phyloP scores from a whole-genome alignment of 2,329 filamentous ascomycete genomes.

The Sclerotinia subarctica region DNA sequence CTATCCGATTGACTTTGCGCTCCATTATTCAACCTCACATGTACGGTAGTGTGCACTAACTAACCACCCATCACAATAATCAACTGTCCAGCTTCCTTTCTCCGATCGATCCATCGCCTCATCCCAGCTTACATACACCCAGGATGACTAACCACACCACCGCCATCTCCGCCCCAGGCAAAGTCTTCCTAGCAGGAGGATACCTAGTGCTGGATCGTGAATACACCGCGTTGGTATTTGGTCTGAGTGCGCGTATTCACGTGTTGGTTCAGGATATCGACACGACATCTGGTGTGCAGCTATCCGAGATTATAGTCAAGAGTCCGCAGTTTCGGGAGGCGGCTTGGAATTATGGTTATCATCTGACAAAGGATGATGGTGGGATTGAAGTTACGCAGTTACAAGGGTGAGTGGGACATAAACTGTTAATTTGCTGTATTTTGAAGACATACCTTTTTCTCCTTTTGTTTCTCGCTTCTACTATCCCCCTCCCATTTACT shows the following conservation, averaged over 20 bases:
- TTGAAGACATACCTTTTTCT: constrained; percentile 3
- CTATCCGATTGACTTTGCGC: not conserved
- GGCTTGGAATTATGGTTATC: constrained; percentile 83
- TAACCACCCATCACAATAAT: not conserved
- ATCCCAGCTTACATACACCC: not conserved
- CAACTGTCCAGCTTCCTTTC: not conserved
- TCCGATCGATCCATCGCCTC: not conserved
- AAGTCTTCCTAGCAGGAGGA: constrained; percentile 90
- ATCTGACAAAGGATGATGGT: constrained; percentile 65
- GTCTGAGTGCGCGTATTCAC: constrained; percentile 65
- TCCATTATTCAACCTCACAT: not conserved
- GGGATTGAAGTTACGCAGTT: constrained; percentile 79
- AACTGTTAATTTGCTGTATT: constrained; percentile 18
- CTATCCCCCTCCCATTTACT: too few relatives aligned
- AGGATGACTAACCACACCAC: constrained; percentile 26
- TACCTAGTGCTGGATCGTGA: constrained; percentile 89
- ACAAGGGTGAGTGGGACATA: constrained; percentile 67
- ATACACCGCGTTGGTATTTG: constrained; percentile 74
- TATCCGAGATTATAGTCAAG: constrained; percentile 74
- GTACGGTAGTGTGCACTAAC: too few relatives aligned
- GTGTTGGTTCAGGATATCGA: constrained; percentile 57
- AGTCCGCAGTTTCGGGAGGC: constrained; percentile 90
- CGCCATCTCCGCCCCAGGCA: constrained; percentile 83
- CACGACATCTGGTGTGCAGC: constrained; percentile 60
- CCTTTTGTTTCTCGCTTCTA: constrained; percentile 1